Percentiles rank a stretch among this genome's conserved stretches.
Evolutionary conservation across 2,329 filamentous ascomycete genomes (phyloP).

Genomic region (Cladosporium halotolerans): DNA sequence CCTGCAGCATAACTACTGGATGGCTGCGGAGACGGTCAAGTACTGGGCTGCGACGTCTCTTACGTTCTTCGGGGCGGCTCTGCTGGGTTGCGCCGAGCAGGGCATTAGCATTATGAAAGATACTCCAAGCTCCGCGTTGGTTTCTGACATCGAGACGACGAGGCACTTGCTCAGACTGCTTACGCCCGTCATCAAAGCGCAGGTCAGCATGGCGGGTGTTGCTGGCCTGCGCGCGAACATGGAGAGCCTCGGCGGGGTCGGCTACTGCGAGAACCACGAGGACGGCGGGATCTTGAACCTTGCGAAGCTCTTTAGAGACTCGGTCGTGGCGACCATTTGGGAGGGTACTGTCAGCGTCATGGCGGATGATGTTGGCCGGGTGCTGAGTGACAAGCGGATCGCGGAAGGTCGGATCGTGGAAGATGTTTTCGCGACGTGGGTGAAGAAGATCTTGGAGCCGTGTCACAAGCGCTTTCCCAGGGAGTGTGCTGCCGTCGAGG

Average conservation of each 20-base stretch:
- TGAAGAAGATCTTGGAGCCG: neutral
- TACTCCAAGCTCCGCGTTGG: neutral
- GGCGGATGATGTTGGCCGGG: conserved; percentile 46
- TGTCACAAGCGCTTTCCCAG: neutral
- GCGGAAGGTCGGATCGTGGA: neutral
- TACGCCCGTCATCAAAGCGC: conserved; percentile 56
- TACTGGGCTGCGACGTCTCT: conserved; percentile 55
- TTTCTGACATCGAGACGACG: conserved; percentile 13
- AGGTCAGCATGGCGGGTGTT: conserved; percentile 48
- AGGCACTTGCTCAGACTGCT: conserved; percentile 50
- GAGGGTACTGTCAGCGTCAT: conserved; percentile 69
- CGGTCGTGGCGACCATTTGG: conserved; percentile 60
- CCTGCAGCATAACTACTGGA: conserved; percentile 52
- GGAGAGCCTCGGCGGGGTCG: conserved; percentile 60
- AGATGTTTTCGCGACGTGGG: neutral
- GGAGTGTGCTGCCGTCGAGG: neutral
- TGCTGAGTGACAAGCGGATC: conserved; percentile 24
- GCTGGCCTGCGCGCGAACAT: conserved; percentile 52
- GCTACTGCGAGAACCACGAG: conserved; percentile 57
- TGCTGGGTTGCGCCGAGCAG: conserved; percentile 52
- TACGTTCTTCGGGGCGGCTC: conserved; percentile 46
- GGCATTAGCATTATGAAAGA: conserved; percentile 17
- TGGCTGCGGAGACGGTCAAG: conserved; percentile 50
- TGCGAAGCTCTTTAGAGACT: conserved; percentile 60
- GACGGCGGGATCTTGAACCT: conserved; percentile 55